Evolutionary conservation across 164 flowering plant genomes (phyloP).

Genomic region (Liriodendron chinense): DNA sequence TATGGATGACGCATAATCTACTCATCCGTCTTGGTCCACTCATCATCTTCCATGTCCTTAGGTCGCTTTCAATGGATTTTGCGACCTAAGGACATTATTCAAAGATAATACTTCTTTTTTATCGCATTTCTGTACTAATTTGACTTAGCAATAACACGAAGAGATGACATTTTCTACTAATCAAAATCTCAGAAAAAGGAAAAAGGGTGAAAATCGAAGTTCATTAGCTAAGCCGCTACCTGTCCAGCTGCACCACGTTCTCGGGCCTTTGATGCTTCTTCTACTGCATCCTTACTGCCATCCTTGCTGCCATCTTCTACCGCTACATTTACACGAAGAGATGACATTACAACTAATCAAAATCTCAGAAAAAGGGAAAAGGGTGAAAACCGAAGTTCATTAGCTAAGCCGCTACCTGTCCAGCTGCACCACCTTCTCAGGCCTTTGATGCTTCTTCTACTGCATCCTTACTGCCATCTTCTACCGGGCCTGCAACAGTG

Average conservation of each 20-base stretch:
- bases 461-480: background rate
- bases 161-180: background rate
- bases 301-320: slow-evolving; percentile 2
- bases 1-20: no score
- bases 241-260: slow-evolving; percentile 6
- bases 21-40: no score
- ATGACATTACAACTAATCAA: background rate
- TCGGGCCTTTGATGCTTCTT: background rate
- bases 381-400: background rate
- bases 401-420: slow-evolving; percentile 3
- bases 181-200: background rate
- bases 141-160: background rate
- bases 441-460: background rate
- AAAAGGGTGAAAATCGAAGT: background rate
- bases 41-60: no score
- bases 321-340: no score
- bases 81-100: no score
- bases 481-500: slow-evolving; percentile 5
- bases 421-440: slow-evolving; percentile 6
- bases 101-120: no score
- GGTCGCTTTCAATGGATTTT: no score
- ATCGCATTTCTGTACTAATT: background rate
- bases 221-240: slow-evolving; percentile 2
- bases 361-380: background rate
- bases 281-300: background rate